Evolutionary conservation across 1,284 basidiomycete genomes (phyloP).

Genomic region (Puccinia polysora): DNA sequence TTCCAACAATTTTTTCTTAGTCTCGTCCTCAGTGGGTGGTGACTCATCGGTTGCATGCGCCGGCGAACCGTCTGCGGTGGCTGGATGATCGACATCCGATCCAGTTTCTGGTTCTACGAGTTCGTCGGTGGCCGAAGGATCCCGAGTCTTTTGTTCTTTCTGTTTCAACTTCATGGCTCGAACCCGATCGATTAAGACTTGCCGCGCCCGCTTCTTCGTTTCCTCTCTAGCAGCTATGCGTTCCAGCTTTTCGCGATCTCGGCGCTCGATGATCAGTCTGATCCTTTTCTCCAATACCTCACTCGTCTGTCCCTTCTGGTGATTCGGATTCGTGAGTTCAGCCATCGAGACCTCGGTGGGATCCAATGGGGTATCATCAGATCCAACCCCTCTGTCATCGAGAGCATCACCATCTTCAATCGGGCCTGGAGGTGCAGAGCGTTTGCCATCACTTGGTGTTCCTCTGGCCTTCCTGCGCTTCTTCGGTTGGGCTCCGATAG

Average conservation of each 20-base stretch:
- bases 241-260: conserved; percentile 38
- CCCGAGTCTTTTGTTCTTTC: neutral
- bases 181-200: neutral
- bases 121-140: neutral
- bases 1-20: neutral
- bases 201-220: conserved; percentile 3
- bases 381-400: neutral
- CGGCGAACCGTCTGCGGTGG: neutral
- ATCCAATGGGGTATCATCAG: conserved; percentile 59
- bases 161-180: conserved; percentile 9
- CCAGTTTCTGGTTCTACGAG: neutral
- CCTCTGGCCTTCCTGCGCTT: no score
- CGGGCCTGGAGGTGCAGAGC: neutral
- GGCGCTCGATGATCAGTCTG: conserved; percentile 31
- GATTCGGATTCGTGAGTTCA: conserved; percentile 65
- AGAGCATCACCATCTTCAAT: neutral
- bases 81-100: no score
- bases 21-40: neutral
- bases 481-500: no score
- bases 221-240: conserved; percentile 22
- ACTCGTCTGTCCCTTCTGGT: conserved; percentile 56
- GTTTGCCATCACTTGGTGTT: neutral
- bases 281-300: conserved; percentile 26
- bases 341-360: conserved; percentile 73
- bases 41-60: neutral